Evolutionary conservation across 257 asterid genomes (phyloP), one percentile per base, ranked within the genome.

Genomic region (Solanum appendiculatum): DNA sequence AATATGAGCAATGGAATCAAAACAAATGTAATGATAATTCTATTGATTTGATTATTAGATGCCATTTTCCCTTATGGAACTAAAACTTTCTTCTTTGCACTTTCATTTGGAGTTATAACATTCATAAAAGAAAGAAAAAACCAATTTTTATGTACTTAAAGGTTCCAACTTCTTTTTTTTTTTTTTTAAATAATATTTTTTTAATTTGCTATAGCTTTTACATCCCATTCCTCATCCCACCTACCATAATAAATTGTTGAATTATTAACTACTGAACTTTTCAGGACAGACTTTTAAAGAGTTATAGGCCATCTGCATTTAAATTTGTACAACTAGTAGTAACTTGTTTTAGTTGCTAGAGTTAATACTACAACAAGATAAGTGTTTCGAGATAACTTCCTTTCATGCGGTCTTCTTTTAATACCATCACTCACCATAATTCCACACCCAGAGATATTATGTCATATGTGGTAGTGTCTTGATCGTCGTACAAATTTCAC

Each of bases 41-140:
- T 83, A 51, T 2, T 63, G 48, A 40, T 39, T 36, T 33, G 73
- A 60, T 68, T 91, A n/a, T 78, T 69, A 86, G 88, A 87, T 86
- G 89, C 91, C 98, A 93, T 94, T 89, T 68, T 44, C 21, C 51
- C 82, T 88, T 39, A 15, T 34, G 60, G 72, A 54, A 86, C 69
- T 58, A 84, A 33, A 11, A 48, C 70, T 20, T 9, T 54, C 27
- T 21, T 63, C 75, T 31, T 46, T 5, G 12, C 27, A 29, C 16
- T n/a, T n/a, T n/a, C n/a, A n/a, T n/a, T n/a, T n/a, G n/a, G n/a
- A n/a, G n/a, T n/a, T n/a, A n/a, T n/a, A n/a, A n/a, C n/a, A n/a
- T n/a, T n/a, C n/a, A n/a, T n/a, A n/a, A n/a, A n/a, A n/a, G n/a
- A n/a, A n/a, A n/a, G n/a, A n/a, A n/a, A n/a, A n/a, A n/a, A n/a